phyloP scores from a whole-genome alignment of 2,329 filamentous ascomycete species.

The Clarireedia homoeocarpa region DNA sequence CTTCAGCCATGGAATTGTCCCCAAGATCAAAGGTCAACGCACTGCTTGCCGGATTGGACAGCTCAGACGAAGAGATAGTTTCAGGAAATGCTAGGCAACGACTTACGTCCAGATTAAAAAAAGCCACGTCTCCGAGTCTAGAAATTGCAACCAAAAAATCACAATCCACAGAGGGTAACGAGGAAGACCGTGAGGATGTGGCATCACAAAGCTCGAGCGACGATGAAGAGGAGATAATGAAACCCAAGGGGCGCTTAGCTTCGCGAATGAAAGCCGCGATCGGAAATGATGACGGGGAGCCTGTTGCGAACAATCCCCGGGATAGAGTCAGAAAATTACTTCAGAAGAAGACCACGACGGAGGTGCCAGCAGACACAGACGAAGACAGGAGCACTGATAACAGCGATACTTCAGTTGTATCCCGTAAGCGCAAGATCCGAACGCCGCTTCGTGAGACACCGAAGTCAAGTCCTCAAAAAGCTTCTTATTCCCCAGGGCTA shows the following conservation, averaged over 20 bases:
- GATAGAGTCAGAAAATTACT: slow-evolving; percentile 40
- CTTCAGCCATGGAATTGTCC: slow-evolving; percentile 36
- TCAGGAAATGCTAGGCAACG: slow-evolving; percentile 17
- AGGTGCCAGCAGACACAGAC: slow-evolving; percentile 24
- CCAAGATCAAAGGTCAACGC: slow-evolving; percentile 49
- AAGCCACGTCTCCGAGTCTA: slow-evolving; percentile 10
- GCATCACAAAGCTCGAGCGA: slow-evolving; percentile 22
- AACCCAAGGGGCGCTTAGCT: slow-evolving; percentile 56
- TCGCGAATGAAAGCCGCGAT: slow-evolving; percentile 48
- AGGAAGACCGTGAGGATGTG: neutral
- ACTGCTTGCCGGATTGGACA: slow-evolving; percentile 43
- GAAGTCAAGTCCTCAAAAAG: slow-evolving; percentile 14
- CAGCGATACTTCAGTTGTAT: slow-evolving; percentile 17
- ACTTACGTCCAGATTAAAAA: slow-evolving; percentile 12
- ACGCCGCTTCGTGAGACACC: slow-evolving; percentile 18
- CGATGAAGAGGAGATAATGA: slow-evolving; percentile 41
- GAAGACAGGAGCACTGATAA: slow-evolving; percentile 30
- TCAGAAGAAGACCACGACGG: slow-evolving; percentile 25
- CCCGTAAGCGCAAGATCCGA: slow-evolving; percentile 24
- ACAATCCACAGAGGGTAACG: neutral
- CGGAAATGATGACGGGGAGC: slow-evolving; percentile 13
- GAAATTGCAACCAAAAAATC: neutral
- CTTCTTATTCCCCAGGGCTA: slow-evolving; percentile 28
- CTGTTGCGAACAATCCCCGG: slow-evolving; percentile 26
- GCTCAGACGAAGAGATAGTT: slow-evolving; percentile 34